Base-by-base conservation (phyloP, 495 filamentous ascomycete species). In the Zalerion maritima region DNA sequence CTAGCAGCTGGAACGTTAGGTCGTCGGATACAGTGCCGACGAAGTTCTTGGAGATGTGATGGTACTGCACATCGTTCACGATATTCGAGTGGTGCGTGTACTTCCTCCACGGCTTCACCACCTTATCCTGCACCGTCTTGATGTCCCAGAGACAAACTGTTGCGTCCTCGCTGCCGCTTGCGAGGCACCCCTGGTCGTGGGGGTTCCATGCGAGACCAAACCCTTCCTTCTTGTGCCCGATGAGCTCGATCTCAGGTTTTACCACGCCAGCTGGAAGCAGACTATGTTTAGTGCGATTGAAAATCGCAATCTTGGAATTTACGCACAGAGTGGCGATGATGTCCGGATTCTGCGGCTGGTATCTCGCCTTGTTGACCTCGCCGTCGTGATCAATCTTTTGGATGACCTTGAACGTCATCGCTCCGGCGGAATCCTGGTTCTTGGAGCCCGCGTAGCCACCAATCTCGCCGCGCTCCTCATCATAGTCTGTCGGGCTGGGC, bases 281-380 rank as follows among this genome's bases (percentile, higher is more conserved):
- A 26, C 66, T 76, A 44, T 96, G 91, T 64, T 94, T 96, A 28
- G 91, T 91, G 35, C 83, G 73, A 56, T 99, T 91, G 56, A 85
- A 99, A 36, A 99, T 74, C 56, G 94, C 69, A 16, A 93, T 78
- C 38, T 71, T 74, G 22, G 80, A 80, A 52, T 94, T 84, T 7
- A 78, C 72, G 16, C 81, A 81, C 66, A 94, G 78, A 1, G 91
- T 93, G 11, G 89, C 91, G 40, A 99, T 94, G 30, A 99, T 72
- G 42, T 99, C 81, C 5, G 89, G 89, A 40, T 99, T 99, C 51
- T 96, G 87, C 9, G 89, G 91, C 54, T 91, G 84, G 52, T 96
- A 94, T 34, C 91, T 73, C 1, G 91, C 91, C 54, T 96, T 99
- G 63, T 99, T 99, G 44, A 99, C 84, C 49, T 99, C 91, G 18